phyloP scores from a whole-genome alignment of 805 yeast genomes.

The Starmerella bacillaris region DNA sequence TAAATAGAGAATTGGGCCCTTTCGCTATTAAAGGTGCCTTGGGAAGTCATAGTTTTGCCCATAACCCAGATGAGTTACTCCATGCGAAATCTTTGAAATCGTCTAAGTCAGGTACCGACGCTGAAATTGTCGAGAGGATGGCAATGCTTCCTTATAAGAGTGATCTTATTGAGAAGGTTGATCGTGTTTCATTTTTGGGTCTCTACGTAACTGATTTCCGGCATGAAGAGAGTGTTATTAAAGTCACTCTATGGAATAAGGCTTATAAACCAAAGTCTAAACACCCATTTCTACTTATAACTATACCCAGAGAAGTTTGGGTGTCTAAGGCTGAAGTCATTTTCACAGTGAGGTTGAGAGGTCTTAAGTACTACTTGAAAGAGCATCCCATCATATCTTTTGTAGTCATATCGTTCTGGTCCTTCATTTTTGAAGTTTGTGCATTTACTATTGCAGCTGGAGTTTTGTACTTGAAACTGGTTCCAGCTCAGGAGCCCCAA shows the following conservation, averaged over 20 bases:
- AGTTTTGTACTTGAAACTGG: not conserved
- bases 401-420: slow-evolving; percentile 5
- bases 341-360: slow-evolving; percentile 7
- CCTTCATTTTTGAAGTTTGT: not conserved
- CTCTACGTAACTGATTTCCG: slow-evolving; percentile 18
- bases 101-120: not conserved
- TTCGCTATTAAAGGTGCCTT: slow-evolving; percentile 19
- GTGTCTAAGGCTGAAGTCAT: slow-evolving; percentile 5
- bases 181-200: slow-evolving; percentile 19
- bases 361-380: slow-evolving; percentile 11
- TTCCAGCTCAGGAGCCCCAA: no score
- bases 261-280: slow-evolving; percentile 2
- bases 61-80: not conserved
- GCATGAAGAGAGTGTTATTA: slow-evolving; percentile 17
- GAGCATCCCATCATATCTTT: slow-evolving; percentile 9
- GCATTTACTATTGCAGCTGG: not conserved
- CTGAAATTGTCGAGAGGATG: slow-evolving; percentile 13
- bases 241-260: slow-evolving; percentile 15
- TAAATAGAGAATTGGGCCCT: slow-evolving; percentile 21
- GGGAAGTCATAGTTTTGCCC: slow-evolving; percentile 7
- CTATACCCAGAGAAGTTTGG: slow-evolving; percentile 5
- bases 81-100: not conserved
- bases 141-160: slow-evolving; percentile 22
- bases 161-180: slow-evolving; percentile 17
- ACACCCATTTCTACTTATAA: slow-evolving; percentile 4